Percentiles rank a stretch among this genome's conserved stretches.
phyloP scores from a whole-genome alignment of 2,329 filamentous ascomycete genomes.

The Nannizziopsis barbatae region DNA sequence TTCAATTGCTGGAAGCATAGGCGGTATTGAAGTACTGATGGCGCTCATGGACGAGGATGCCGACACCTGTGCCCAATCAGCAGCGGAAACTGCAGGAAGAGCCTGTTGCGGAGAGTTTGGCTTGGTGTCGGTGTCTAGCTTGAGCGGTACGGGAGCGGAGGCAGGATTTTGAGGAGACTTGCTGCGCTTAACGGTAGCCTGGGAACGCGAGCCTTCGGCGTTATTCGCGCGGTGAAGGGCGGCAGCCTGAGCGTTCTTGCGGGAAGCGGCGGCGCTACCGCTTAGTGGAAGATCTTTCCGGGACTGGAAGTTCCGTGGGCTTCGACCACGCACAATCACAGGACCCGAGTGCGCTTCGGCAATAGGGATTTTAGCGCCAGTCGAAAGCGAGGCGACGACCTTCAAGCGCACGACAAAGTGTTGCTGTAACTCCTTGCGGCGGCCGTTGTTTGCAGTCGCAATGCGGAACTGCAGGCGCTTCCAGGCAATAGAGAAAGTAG shows the following conservation, averaged over 20 bases:
- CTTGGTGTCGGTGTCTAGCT: conserved; percentile 22
- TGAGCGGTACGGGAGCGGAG: conserved; percentile 11
- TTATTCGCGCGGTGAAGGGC: conserved; percentile 22
- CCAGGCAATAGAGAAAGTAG: conserved; percentile 88
- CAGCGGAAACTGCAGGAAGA: conserved; percentile 18
- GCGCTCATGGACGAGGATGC: conserved; percentile 18
- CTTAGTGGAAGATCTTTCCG: conserved; percentile 84
- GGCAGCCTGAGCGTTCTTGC: conserved; percentile 50
- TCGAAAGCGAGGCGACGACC: conserved; percentile 70
- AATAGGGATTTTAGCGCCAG: conserved; percentile 68
- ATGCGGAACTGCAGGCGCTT: conserved; percentile 87
- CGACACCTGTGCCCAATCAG: conserved; percentile 30
- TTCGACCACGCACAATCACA: conserved; percentile 86
- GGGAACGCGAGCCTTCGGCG: conserved; percentile 17
- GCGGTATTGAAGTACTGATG: conserved; percentile 18
- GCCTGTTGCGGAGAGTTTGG: conserved; percentile 19
- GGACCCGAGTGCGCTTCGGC: conserved; percentile 78
- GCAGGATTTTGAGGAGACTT: conserved; percentile 14
- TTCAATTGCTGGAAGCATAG: conserved; percentile 21
- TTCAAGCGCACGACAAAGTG: conserved; percentile 88
- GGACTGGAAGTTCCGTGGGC: conserved; percentile 87
- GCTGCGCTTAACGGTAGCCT: neutral
- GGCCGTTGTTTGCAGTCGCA: conserved; percentile 90
- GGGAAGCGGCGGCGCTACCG: conserved; percentile 64
- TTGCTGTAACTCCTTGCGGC: conserved; percentile 88